Conservation (phyloP, 768 basidiomycete genomes). For the Dacryopinax spathularia region DNA sequence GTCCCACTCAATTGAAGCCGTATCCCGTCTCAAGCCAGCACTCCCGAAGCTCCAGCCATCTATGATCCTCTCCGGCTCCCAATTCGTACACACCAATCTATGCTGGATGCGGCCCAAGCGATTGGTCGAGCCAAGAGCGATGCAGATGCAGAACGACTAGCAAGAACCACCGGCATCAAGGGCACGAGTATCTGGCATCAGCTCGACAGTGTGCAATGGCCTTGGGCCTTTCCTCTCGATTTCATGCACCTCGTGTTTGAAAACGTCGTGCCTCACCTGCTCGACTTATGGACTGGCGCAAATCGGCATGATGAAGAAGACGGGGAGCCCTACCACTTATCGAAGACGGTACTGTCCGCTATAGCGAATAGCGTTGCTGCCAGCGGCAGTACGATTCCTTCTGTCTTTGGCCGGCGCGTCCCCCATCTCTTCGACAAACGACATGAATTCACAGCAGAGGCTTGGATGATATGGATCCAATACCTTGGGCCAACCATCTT, state of each 20-base stretch:
- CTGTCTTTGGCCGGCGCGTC: constrained; percentile 18
- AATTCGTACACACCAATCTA: too few species aligned
- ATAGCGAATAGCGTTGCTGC: constrained; percentile 26
- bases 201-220: constrained; percentile 27
- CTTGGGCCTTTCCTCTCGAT: constrained; percentile 31
- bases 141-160: constrained; percentile 13
- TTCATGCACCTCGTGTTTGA: constrained; percentile 39
- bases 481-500: constrained; percentile 15
- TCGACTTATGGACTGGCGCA: constrained; percentile 29
- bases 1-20: too few species aligned
- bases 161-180: constrained; percentile 25
- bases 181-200: constrained; percentile 21
- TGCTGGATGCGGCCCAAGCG: constrained; percentile 15
- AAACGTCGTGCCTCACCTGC: constrained; percentile 31
- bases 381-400: constrained; percentile 29
- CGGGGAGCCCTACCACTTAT: constrained; percentile 21
- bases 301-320: constrained; percentile 28
- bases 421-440: constrained; percentile 8
- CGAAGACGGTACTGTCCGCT: constrained; percentile 27
- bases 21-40: too few species aligned
- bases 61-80: constrained; percentile 26
- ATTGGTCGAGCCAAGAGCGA: constrained; percentile 19
- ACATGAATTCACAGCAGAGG: constrained; percentile 13
- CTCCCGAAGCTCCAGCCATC: constrained; percentile 11
- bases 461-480: constrained; percentile 16